Evolutionary conservation across 1,284 basidiomycete species (phyloP).

Genomic region (Porodaedalea pini): DNA sequence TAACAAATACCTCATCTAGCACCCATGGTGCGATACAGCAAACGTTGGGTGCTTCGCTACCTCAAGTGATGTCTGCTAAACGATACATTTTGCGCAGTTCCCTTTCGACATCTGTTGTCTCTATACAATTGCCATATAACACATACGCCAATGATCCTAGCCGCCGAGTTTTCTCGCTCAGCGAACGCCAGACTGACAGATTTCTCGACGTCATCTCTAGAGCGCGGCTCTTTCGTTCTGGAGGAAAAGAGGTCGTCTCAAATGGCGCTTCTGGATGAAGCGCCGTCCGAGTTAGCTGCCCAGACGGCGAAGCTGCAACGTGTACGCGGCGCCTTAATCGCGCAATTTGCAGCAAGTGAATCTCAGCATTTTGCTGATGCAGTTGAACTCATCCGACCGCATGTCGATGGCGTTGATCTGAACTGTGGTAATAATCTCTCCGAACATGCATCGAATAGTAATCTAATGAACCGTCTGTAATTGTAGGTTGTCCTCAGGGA

Average conservation of each 20-base stretch:
- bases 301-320: constrained; percentile 27
- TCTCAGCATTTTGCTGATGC: constrained; percentile 48
- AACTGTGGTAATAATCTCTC: constrained; percentile 41
- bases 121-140: constrained; percentile 55
- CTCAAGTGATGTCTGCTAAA: not conserved
- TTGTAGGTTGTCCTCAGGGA: constrained; percentile 42
- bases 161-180: constrained; percentile 49
- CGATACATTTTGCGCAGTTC: constrained; percentile 30
- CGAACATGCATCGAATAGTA: not conserved
- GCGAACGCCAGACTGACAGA: constrained; percentile 48
- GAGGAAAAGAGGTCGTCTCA: constrained; percentile 22
- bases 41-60: constrained; percentile 29
- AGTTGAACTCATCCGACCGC: constrained; percentile 44
- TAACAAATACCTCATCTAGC: constrained; percentile 28
- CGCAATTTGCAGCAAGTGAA: constrained; percentile 52
- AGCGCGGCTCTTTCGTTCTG: constrained; percentile 49
- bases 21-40: constrained; percentile 54
- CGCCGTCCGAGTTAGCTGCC: constrained; percentile 5
- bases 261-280: constrained; percentile 18
- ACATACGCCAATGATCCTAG: constrained; percentile 59
- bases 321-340: constrained; percentile 46
- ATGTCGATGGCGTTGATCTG: constrained; percentile 53
- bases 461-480: not conserved
- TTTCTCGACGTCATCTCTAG: constrained; percentile 44
- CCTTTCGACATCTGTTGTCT: constrained; percentile 51